These are phyloP conservation scores for Fusarium armeniacum DNA, from an alignment of 2,329 filamentous ascomycete species.

Conservation along the genomic window DNA sequence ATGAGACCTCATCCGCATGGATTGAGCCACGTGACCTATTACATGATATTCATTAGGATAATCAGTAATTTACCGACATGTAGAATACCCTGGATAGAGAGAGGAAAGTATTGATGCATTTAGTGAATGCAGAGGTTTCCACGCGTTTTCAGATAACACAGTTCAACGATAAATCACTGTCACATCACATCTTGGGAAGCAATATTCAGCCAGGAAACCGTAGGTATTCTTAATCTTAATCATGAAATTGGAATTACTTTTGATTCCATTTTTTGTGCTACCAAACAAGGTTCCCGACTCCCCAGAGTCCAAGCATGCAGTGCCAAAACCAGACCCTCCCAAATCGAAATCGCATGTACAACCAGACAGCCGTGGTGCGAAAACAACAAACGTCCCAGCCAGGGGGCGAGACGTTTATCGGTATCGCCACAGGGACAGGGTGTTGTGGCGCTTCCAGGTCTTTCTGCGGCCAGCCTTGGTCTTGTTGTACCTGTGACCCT, in stretches of 20 bases:
- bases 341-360: conserved; percentile 42
- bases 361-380: conserved; percentile 32
- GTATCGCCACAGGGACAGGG: conserved; percentile 98
- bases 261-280: conserved; percentile 54
- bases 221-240: conserved; percentile 45
- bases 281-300: conserved; percentile 52
- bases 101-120: not conserved
- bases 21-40: too few species aligned
- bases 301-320: conserved; percentile 53
- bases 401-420: conserved; percentile 69
- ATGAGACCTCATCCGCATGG: too few species aligned
- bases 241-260: conserved; percentile 50
- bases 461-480: conserved; percentile 96
- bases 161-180: not conserved
- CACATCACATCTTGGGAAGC: conserved; percentile 5
- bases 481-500: conserved; percentile 99
- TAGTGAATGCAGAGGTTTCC: not conserved
- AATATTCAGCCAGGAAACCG: conserved; percentile 43
- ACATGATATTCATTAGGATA: too few species aligned
- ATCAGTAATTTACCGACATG: too few species aligned
- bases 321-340: conserved; percentile 52
- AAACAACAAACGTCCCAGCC: conserved; percentile 26
- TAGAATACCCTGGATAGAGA: not conserved
- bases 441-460: conserved; percentile 99
- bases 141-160: too few species aligned